These are phyloP conservation scores for Tulasnella sp. DNA, from an alignment of 768 basidiomycete genomes.

Conservation along the genomic window DNA sequence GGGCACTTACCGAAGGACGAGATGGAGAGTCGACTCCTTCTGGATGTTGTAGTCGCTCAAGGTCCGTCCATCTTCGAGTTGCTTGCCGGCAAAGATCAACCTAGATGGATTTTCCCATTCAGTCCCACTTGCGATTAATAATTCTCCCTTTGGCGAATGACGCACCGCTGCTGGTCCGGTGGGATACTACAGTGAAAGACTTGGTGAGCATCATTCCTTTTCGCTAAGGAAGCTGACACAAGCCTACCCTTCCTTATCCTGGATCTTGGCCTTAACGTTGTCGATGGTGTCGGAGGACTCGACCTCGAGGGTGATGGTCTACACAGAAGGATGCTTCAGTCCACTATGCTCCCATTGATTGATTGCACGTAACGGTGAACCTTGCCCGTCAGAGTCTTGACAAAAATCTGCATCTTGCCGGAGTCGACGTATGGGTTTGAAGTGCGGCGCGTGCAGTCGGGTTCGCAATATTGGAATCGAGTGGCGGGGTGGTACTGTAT, in stretches of 20 bases:
- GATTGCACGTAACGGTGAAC: background rate
- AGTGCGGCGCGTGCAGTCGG: no score
- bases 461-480: background rate
- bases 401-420: slow-evolving; percentile 54
- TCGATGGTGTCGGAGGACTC: background rate
- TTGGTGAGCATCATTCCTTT: background rate
- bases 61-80: slow-evolving; percentile 97
- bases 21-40: slow-evolving; percentile 97
- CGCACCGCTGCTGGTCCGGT: slow-evolving; percentile 70
- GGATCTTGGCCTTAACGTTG: background rate
- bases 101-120: slow-evolving; percentile 31
- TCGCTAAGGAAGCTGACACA: background rate
- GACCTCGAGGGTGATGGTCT: background rate
- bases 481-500: background rate
- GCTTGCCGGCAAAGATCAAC: slow-evolving; percentile 98
- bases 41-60: slow-evolving; percentile 95
- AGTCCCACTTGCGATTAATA: background rate
- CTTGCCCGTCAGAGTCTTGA: slow-evolving; percentile 81
- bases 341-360: background rate
- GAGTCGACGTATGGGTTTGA: background rate
- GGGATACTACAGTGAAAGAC: slow-evolving; percentile 47
- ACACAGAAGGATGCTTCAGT: slow-evolving; percentile 14
- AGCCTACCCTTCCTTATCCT: slow-evolving; percentile 27
- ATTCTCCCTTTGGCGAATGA: background rate
- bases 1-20: slow-evolving; percentile 90